phyloP scores from a whole-genome alignment of 129 eudicot species.

The Artemisia argyi region DNA sequence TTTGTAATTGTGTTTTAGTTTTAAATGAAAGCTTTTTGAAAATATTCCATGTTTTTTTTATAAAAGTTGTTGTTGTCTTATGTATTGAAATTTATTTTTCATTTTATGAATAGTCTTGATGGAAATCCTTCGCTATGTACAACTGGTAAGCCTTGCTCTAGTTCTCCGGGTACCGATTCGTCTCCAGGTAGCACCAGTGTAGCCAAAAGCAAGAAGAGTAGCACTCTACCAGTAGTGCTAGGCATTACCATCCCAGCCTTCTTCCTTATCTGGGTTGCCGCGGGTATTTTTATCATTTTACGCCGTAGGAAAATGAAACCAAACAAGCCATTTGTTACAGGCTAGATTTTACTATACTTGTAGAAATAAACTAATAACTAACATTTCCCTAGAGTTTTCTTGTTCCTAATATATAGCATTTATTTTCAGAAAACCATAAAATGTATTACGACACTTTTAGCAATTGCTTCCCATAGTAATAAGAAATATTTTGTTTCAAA shows the following conservation, averaged over 20 bases:
- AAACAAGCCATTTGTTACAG: constrained; percentile 25
- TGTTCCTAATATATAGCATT: neutral
- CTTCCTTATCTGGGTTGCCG: constrained; percentile 40
- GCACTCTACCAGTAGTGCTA: constrained; percentile 31
- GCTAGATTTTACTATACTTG: constrained; percentile 25
- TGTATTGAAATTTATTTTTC: neutral
- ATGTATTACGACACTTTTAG: too few relatives aligned
- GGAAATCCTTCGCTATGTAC: constrained; percentile 63
- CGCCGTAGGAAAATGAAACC: constrained; percentile 29
- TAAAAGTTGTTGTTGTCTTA: neutral
- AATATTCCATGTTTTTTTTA: neutral
- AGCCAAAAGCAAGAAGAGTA: constrained; percentile 35
- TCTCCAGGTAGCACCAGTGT: neutral
- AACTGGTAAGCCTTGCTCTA: constrained; percentile 37
- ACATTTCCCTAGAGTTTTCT: neutral
- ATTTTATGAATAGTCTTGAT: constrained; percentile 35
- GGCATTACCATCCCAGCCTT: constrained; percentile 47
- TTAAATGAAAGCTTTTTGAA: neutral
- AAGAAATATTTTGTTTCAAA: too few relatives aligned
- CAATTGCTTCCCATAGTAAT: too few relatives aligned
- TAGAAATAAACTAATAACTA: too few relatives aligned
- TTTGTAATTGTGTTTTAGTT: neutral
- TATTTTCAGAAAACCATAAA: too few relatives aligned
- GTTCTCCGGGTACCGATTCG: neutral
- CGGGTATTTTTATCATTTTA: constrained; percentile 24